Conservation (phyloP, 1,284 basidiomycete genomes). For the Ceratobasidium sp. region DNA sequence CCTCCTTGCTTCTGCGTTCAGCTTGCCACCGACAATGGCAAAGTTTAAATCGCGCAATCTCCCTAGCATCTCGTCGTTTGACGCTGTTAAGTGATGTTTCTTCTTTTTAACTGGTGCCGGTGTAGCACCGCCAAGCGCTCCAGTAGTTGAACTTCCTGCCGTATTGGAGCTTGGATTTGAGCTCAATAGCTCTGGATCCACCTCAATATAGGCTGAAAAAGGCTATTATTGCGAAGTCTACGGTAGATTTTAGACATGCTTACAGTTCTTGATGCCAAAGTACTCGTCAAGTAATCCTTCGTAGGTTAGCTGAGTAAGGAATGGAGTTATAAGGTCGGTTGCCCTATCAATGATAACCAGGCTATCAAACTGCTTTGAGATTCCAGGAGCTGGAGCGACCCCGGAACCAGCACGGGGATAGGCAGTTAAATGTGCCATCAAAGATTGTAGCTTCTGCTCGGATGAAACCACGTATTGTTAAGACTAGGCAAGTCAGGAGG, state of each 20-base stretch:
- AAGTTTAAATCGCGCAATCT: constrained; percentile 95
- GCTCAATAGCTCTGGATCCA: constrained; percentile 80
- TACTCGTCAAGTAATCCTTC: constrained; percentile 97
- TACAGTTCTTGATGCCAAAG: constrained; percentile 89
- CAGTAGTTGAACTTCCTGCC: constrained; percentile 33
- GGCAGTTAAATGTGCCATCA: constrained; percentile 32
- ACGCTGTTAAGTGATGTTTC: constrained; percentile 82
- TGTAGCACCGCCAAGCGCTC: constrained; percentile 52
- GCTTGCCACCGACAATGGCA: constrained; percentile 84
- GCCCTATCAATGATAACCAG: constrained; percentile 90
- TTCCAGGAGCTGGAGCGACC: constrained; percentile 54
- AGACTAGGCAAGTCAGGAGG: constrained; percentile 32
- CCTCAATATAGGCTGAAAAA: constrained; percentile 83
- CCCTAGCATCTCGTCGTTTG: constrained; percentile 83
- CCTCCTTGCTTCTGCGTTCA: constrained; percentile 84
- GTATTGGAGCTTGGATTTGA: constrained; percentile 57
- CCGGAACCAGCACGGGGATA: constrained; percentile 50
- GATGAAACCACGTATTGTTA: not conserved
- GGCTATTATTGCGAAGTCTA: constrained; percentile 30
- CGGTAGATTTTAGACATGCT: constrained; percentile 48
- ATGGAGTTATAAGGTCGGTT: constrained; percentile 95
- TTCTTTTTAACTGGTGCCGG: constrained; percentile 82
- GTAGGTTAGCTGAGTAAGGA: constrained; percentile 96
- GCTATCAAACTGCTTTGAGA: constrained; percentile 79
- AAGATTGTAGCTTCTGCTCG: constrained; percentile 28